Percentiles rank a stretch among this genome's conserved stretches.
Conservation (phyloP, 2,329 filamentous ascomycete species). For the Talaromyces verruculosus region DNA sequence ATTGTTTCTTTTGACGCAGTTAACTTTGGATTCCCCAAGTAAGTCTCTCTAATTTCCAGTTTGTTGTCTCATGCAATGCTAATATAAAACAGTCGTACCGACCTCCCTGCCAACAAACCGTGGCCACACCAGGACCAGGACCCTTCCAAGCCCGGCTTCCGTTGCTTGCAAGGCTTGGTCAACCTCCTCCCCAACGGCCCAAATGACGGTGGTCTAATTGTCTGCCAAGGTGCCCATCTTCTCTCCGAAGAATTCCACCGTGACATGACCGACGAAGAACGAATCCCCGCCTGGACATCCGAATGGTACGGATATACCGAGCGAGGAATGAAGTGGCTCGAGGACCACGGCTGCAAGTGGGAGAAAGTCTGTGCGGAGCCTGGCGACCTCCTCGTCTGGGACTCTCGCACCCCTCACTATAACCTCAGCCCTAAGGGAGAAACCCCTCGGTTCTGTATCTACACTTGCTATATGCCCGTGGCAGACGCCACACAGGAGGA, state of each 20-base stretch:
- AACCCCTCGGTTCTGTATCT: slow-evolving; percentile 35
- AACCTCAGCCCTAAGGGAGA: slow-evolving; percentile 38
- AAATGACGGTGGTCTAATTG: slow-evolving; percentile 47
- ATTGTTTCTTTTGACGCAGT: slow-evolving; percentile 25
- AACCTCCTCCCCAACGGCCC: slow-evolving; percentile 46
- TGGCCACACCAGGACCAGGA: slow-evolving; percentile 49
- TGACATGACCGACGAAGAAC: slow-evolving; percentile 26
- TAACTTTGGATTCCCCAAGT: slow-evolving; percentile 13
- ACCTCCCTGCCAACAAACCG: slow-evolving; percentile 30
- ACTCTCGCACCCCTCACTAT: slow-evolving; percentile 51
- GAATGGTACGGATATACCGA: slow-evolving; percentile 45
- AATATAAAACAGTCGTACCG: slow-evolving; percentile 31
- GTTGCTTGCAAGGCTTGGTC: slow-evolving; percentile 44
- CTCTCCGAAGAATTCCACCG: slow-evolving; percentile 45
- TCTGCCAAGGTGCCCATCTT: slow-evolving; percentile 44
- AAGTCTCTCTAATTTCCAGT: slow-evolving; percentile 1
- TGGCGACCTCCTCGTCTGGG: slow-evolving; percentile 50
- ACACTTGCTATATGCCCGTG: slow-evolving; percentile 40
- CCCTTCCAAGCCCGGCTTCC: slow-evolving; percentile 37
- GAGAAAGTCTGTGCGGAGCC: slow-evolving; percentile 45
- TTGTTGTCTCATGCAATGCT: background rate
- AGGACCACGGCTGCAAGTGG: slow-evolving; percentile 40
- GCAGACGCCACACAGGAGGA: slow-evolving; percentile 38
- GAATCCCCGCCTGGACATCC: slow-evolving; percentile 25
- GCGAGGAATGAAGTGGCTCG: slow-evolving; percentile 46